Conservation (phyloP, 805 yeast genomes). For the Candida cerambycidarum region DNA sequence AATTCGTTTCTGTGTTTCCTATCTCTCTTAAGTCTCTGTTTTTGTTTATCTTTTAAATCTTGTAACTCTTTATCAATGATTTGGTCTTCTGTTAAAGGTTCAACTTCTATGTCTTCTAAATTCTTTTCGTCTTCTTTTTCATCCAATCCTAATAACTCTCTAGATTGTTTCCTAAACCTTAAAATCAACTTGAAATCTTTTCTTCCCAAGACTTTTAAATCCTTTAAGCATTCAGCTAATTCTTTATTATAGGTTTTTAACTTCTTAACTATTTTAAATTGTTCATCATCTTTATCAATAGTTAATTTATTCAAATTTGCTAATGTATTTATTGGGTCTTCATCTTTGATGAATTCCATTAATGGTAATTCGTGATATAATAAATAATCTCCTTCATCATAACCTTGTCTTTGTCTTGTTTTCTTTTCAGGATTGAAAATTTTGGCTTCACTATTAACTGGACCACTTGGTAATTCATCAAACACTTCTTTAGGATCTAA, state of each 20-base stretch:
- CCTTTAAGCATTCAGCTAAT: conserved; percentile 79
- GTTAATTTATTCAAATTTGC: conserved; percentile 71
- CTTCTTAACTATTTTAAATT: conserved; percentile 69
- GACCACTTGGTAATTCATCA: conserved; percentile 75
- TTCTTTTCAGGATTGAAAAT: conserved; percentile 93
- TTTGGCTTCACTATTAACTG: conserved; percentile 83
- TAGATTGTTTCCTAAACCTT: conserved; percentile 85
- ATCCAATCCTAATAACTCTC: conserved; percentile 71
- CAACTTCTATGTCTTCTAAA: conserved; percentile 58
- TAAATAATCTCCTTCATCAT: conserved; percentile 86
- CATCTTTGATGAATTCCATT: conserved; percentile 77
- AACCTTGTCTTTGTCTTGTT: conserved; percentile 90
- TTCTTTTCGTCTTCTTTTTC: conserved; percentile 51
- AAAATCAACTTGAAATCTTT: conserved; percentile 86
- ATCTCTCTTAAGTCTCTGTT: conserved; percentile 70
- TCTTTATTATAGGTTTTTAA: conserved; percentile 78
- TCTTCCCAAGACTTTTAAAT: conserved; percentile 89
- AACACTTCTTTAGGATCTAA: conserved; percentile 92
- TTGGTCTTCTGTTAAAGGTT: conserved; percentile 81
- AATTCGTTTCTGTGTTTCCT: conserved; percentile 77
- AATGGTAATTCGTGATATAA: conserved; percentile 70
- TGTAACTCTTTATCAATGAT: conserved; percentile 83
- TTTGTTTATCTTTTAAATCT: conserved; percentile 68
- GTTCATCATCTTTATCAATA: conserved; percentile 54
- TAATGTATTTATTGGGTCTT: conserved; percentile 78